phyloP scores from a whole-genome alignment of 306 rosid species.

The Ziziphus jujuba region DNA sequence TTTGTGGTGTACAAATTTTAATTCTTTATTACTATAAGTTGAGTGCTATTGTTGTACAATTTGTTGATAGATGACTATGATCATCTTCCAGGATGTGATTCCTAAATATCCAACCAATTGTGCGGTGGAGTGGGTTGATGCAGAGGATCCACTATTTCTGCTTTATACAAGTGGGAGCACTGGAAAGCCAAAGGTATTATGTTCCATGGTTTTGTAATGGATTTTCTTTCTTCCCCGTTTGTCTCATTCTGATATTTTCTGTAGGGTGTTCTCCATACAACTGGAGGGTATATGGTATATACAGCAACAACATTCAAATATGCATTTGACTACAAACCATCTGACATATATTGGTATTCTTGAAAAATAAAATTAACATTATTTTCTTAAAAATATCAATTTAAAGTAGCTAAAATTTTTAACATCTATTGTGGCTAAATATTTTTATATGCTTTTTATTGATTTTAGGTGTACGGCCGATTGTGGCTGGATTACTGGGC shows the following conservation, averaged over 20 bases:
- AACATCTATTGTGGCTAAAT: conserved; percentile 2
- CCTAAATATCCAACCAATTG: conserved; percentile 73
- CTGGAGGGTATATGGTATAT: conserved; percentile 98
- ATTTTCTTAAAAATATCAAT: conserved; percentile 19
- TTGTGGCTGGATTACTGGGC: conserved; percentile 99
- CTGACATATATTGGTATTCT: conserved; percentile 85
- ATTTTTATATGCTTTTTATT: conserved; percentile 14
- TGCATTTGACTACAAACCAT: conserved; percentile 90
- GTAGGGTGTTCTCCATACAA: conserved; percentile 95
- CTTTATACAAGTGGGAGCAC: conserved; percentile 99
- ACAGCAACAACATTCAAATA: conserved; percentile 96
- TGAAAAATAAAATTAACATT: conserved; percentile 21
- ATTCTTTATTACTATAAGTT: conserved; percentile 12
- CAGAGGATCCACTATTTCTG: conserved; percentile 94
- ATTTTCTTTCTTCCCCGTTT: conserved; percentile 13
- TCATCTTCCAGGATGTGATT: conserved; percentile 63
- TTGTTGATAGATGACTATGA: conserved; percentile 19
- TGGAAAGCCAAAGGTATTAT: conserved; percentile 89
- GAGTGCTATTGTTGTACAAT: neutral
- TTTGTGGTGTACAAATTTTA: neutral
- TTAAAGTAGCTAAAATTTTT: conserved; percentile 5
- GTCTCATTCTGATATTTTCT: conserved; percentile 13
- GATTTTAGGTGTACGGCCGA: conserved; percentile 92
- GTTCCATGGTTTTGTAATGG: conserved; percentile 9
- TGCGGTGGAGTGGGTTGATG: conserved; percentile 98